Evolutionary conservation across 2,329 filamentous ascomycete species (phyloP).

Genomic region (Fusarium subglutinans): DNA sequence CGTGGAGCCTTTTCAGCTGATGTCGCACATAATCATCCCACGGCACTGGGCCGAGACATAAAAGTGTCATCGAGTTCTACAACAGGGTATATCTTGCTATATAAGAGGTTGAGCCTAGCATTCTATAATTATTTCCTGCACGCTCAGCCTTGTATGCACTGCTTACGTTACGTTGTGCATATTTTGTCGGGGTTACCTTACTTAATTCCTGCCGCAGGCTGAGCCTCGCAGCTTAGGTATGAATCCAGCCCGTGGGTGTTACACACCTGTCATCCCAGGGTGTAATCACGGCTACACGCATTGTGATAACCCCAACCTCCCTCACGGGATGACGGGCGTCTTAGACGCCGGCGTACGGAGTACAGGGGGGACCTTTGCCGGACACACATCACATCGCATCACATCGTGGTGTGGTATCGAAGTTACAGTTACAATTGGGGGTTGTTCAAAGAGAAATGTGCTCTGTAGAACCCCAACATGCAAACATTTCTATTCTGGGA

Average conservation of each 20-base stretch:
- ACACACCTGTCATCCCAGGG: conserved; percentile 17
- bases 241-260: conserved; percentile 18
- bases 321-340: conserved; percentile 11
- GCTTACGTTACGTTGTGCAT: conserved; percentile 28
- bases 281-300: conserved; percentile 1
- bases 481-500: neutral
- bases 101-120: too few species aligned
- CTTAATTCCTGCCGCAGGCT: conserved; percentile 5
- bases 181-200: neutral
- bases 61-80: neutral
- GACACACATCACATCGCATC: conserved; percentile 1
- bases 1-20: neutral
- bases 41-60: neutral
- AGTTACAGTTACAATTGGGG: conserved; percentile 4
- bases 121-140: neutral
- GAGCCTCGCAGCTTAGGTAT: conserved; percentile 31
- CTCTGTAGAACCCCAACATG: neutral
- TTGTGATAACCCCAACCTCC: neutral
- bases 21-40: conserved; percentile 1
- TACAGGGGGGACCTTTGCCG: neutral
- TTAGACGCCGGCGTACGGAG: conserved; percentile 9
- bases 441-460: neutral
- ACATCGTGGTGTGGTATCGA: neutral
- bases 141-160: conserved; percentile 16
- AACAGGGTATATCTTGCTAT: neutral